Evolutionary conservation across 805 yeast species (phyloP).

Genomic region (Ogataea methylovora): DNA sequence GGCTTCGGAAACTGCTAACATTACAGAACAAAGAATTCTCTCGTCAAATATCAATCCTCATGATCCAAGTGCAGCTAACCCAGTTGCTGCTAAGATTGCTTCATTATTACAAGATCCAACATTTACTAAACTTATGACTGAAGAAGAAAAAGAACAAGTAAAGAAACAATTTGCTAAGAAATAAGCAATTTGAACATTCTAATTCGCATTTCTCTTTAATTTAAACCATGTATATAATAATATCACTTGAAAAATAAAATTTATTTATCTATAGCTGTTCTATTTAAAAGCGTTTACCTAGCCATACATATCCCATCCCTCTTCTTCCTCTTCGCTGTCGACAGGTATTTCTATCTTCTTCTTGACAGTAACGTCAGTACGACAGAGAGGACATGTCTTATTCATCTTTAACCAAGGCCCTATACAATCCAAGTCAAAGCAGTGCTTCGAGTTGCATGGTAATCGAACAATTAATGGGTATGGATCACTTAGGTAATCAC

Average conservation of each 20-base stretch:
- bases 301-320: constrained; percentile 77
- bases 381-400: constrained; percentile 79
- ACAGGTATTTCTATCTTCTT: constrained; percentile 28
- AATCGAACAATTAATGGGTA: constrained; percentile 75
- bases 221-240: too few species aligned
- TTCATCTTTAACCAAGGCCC: constrained; percentile 80
- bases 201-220: too few species aligned
- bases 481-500: constrained; percentile 58
- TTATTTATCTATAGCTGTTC: too few species aligned
- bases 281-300: constrained; percentile 23
- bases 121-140: constrained; percentile 48
- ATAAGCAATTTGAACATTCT: too few species aligned
- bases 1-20: too few species aligned
- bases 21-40: too few species aligned
- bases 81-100: constrained; percentile 58
- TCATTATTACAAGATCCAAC: constrained; percentile 65
- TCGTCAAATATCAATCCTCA: too few species aligned
- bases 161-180: too few species aligned
- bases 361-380: constrained; percentile 58
- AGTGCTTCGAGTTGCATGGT: constrained; percentile 62
- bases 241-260: too few species aligned
- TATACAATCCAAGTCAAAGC: constrained; percentile 84
- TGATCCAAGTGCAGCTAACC: constrained; percentile 24
- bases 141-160: not conserved
- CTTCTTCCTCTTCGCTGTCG: constrained; percentile 56